These are phyloP conservation scores for Claviceps paspali DNA, from an alignment of 2,329 filamentous ascomycete genomes.

Conservation along the genomic window DNA sequence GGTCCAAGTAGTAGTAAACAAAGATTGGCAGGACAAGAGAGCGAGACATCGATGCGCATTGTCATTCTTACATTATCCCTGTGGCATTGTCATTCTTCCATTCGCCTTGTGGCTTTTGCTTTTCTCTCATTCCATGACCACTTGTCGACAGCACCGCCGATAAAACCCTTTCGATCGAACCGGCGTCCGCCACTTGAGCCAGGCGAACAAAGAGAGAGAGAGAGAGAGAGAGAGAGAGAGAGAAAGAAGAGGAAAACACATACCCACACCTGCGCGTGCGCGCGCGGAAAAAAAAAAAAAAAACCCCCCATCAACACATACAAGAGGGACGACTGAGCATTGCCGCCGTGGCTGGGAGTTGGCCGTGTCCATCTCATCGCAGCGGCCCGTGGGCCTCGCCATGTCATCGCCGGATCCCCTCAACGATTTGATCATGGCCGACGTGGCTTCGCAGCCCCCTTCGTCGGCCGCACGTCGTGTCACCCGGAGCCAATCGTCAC, in stretches of 20 bases:
- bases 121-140: constrained; percentile 1
- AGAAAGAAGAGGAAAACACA: no score
- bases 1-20: constrained; percentile 21
- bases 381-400: constrained; percentile 13
- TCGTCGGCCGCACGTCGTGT: constrained; percentile 25
- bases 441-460: constrained; percentile 16
- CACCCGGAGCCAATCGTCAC: constrained; percentile 28
- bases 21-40: constrained; percentile 4
- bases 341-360: constrained; percentile 4
- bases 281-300: no score
- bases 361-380: constrained; percentile 13
- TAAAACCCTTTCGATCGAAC: neutral
- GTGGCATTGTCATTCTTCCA: no score
- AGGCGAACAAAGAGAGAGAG: no score
- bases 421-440: constrained; percentile 23
- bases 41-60: no score
- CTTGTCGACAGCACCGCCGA: neutral
- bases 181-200: neutral
- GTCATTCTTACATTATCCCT: neutral
- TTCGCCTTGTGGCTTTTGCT: no score
- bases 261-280: no score
- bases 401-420: constrained; percentile 38
- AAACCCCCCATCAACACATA: no score
- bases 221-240: no score
- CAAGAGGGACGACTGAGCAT: no score